Evolutionary conservation across 2,329 filamentous ascomycete species (phyloP).

Genomic region (Pestalotiopsis sp.): DNA sequence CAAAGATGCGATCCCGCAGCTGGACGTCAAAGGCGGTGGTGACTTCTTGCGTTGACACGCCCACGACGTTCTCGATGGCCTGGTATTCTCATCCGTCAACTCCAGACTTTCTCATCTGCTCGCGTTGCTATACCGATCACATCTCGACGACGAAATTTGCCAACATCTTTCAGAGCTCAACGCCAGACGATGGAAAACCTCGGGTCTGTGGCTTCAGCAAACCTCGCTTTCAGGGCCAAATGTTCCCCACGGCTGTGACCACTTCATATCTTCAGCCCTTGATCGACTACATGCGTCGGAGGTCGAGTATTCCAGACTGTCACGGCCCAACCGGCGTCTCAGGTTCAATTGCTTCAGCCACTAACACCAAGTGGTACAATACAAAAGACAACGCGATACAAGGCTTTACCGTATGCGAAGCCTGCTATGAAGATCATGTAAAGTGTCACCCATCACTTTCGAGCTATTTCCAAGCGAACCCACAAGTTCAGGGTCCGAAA

Average conservation of each 20-base stretch:
- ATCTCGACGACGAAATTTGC: slow-evolving; percentile 34
- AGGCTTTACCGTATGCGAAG: slow-evolving; percentile 22
- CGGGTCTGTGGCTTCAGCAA: slow-evolving; percentile 33
- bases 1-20: background rate
- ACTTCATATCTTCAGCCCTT: slow-evolving; percentile 27
- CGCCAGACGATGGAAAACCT: slow-evolving; percentile 23
- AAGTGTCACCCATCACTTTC: slow-evolving; percentile 13
- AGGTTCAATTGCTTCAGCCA: slow-evolving; percentile 4
- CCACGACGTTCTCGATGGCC: slow-evolving; percentile 31
- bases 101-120: slow-evolving; percentile 40
- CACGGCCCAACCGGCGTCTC: slow-evolving; percentile 21
- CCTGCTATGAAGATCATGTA: slow-evolving; percentile 25
- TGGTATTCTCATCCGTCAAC: slow-evolving; percentile 40
- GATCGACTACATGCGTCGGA: slow-evolving; percentile 30
- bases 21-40: slow-evolving; percentile 7
- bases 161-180: slow-evolving; percentile 27
- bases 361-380: slow-evolving; percentile 22
- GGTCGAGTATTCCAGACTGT: slow-evolving; percentile 22
- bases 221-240: slow-evolving; percentile 33
- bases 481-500: background rate
- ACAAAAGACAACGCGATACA: slow-evolving; percentile 18
- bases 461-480: background rate
- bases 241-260: slow-evolving; percentile 35
- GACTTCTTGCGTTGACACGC: slow-evolving; percentile 31
- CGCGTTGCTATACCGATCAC: slow-evolving; percentile 41